A percentile compares a stretch with the other conserved stretches of the same genome.
Conservation (phyloP, 345 rosid species). For the Eucalyptus pauciflora region DNA sequence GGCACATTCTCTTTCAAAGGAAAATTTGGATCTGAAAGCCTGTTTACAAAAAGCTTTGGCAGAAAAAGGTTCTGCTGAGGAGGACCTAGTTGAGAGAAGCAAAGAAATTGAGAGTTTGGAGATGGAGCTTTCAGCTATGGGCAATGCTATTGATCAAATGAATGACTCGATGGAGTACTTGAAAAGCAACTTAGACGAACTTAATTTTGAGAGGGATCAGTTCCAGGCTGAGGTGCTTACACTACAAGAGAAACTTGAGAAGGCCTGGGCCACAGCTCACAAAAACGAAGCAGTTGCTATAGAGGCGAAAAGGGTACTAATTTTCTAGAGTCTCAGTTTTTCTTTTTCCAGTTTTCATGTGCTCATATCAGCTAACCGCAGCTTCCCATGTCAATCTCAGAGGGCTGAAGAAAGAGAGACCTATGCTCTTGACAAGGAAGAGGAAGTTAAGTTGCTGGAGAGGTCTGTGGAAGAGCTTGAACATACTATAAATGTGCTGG, state of each 20-base stretch:
- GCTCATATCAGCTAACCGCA: neutral
- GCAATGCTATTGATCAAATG: slow-evolving; percentile 43
- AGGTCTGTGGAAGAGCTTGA: slow-evolving; percentile 90
- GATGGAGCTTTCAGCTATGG: slow-evolving; percentile 50
- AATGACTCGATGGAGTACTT: slow-evolving; percentile 43
- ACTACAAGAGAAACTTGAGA: slow-evolving; percentile 51
- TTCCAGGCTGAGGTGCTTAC: slow-evolving; percentile 39
- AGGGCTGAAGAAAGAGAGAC: slow-evolving; percentile 60
- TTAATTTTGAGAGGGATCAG: slow-evolving; percentile 48
- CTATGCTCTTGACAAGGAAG: slow-evolving; percentile 75
- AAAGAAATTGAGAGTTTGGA: slow-evolving; percentile 57
- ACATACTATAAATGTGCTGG: slow-evolving; percentile 64
- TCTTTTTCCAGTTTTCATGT: neutral
- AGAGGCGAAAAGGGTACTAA: slow-evolving; percentile 66
- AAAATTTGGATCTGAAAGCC: slow-evolving; percentile 45
- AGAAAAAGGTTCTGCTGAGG: slow-evolving; percentile 36
- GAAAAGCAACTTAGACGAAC: slow-evolving; percentile 32
- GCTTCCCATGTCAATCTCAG: slow-evolving; percentile 14
- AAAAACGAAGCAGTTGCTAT: slow-evolving; percentile 52
- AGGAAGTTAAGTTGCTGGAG: slow-evolving; percentile 78
- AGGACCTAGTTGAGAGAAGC: slow-evolving; percentile 38
- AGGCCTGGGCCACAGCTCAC: slow-evolving; percentile 37
- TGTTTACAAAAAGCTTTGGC: slow-evolving; percentile 29
- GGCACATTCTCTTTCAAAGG: slow-evolving; percentile 13
- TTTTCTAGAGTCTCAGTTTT: neutral